Evolutionary conservation across 1,139 yeast genomes (phyloP), one percentile per base, ranked within the genome.

Genomic region (Diutina neorugosa): DNA sequence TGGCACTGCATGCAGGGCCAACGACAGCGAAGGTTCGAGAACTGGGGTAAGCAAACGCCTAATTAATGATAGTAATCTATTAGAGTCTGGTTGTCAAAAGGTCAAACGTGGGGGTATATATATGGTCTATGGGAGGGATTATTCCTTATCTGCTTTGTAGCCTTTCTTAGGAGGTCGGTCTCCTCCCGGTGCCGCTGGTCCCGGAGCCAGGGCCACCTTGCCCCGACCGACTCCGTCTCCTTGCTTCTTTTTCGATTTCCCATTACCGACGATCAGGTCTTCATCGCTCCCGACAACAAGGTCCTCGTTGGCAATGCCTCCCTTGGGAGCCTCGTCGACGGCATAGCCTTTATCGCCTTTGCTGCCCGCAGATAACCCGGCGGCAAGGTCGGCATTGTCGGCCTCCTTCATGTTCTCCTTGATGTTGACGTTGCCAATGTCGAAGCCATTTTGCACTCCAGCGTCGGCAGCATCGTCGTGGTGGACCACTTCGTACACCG

Each of bases 281-380:
- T 70, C 75, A 59, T 73, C 73, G 54, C 65, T 71, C 6, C 78
- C 78, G 1, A 74, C 78, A 1, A 73, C 57, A 12, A 75, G 72
- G 0, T 73, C 78, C 57, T 74, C 79, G 59, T 74, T 74, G 44
- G 78, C 79, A 53, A 73, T 65, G 1, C 79, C 79, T 3, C 79
- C 79, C 59, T 71, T 74, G n/a, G 79, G 78, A 3, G 79, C 79
- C 57, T 74, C 78, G 12, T 62, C 65, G 2, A 74, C 71, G 3
- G 77, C 78, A 44, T 64, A 57, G 1, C 77, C 78, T 51, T 69
- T 68, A 53, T 73, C 73, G 5, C 77, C 78, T 56, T 72, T 71
- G 6, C 76, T 67, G 12, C 73, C 73, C 51, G 66, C 63, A 2
- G 75, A 77, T 62, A 70, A 62, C 58, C 73, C 73, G 12, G 64